These are phyloP conservation scores for Aspergillus bombycis DNA, from an alignment of 2,329 filamentous ascomycete genomes.

Conservation along the genomic window DNA sequence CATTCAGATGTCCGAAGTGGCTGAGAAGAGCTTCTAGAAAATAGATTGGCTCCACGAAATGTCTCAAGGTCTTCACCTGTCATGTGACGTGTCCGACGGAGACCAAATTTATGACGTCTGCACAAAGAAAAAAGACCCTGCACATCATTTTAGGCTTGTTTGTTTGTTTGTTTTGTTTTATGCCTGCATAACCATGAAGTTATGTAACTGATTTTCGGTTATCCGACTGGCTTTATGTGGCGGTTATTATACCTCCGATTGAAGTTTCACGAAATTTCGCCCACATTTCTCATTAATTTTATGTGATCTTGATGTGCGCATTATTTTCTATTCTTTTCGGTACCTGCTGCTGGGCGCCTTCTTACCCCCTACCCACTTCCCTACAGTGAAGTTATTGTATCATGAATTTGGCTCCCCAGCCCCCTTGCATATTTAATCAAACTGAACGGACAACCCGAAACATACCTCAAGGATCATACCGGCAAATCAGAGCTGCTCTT, in stretches of 20 bases:
- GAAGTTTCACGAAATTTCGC: too few relatives aligned
- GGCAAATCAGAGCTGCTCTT: not conserved
- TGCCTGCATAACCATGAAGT: too few relatives aligned
- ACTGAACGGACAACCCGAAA: not conserved
- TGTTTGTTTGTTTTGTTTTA: too few relatives aligned
- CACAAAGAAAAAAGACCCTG: too few relatives aligned
- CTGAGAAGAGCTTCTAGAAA: not conserved
- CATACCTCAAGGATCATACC: not conserved
- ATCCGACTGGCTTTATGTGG: not conserved
- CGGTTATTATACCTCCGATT: not conserved
- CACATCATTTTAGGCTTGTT: too few relatives aligned
- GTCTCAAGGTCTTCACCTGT: not conserved
- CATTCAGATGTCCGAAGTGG: not conserved
- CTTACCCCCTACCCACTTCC: accelerated
- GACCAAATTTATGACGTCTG: not conserved
- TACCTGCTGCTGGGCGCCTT: not conserved
- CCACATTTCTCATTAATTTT: too few relatives aligned
- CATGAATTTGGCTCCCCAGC: not conserved
- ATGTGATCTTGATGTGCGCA: not conserved
- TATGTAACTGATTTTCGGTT: too few relatives aligned
- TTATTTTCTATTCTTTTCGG: not conserved
- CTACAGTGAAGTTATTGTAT: not conserved
- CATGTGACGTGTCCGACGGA: not conserved
- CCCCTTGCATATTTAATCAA: not conserved
- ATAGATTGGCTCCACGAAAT: not conserved